A percentile compares a stretch with the other conserved stretches of the same genome.
Evolutionary conservation across 2,329 filamentous ascomycete genomes (phyloP).

Genomic region (Fusarium newnesense): DNA sequence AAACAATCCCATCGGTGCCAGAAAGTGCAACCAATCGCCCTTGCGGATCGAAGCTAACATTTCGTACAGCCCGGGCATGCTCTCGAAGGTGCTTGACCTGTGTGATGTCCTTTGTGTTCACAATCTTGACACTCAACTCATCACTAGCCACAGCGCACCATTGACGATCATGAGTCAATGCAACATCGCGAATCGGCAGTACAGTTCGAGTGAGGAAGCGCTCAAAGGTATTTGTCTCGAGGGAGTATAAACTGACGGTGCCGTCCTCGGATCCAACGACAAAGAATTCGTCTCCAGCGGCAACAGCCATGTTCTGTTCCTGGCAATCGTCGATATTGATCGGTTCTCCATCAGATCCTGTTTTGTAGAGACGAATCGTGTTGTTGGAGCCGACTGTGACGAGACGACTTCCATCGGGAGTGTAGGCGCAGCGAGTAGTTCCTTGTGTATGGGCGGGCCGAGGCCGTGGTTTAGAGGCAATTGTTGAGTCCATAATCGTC

Average conservation of each 20-base stretch:
- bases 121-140: constrained; percentile 89
- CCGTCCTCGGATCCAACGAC: constrained; percentile 93
- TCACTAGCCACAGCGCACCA: constrained; percentile 98
- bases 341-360: constrained; percentile 91
- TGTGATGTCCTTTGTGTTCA: constrained; percentile 82
- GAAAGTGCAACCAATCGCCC: constrained; percentile 82
- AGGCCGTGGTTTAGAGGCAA: constrained; percentile 62
- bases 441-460: constrained; percentile 85
- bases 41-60: constrained; percentile 86
- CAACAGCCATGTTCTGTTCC: constrained; percentile 85
- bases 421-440: constrained; percentile 88
- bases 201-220: constrained; percentile 84
- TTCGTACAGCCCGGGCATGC: constrained; percentile 88
- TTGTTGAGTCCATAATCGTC: constrained; percentile 48
- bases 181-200: constrained; percentile 87
- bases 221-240: constrained; percentile 78
- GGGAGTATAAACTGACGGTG: constrained; percentile 93
- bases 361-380: constrained; percentile 90
- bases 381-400: constrained; percentile 95
- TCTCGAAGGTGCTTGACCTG: constrained; percentile 83
- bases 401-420: constrained; percentile 84
- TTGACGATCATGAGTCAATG: constrained; percentile 80
- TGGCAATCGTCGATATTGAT: constrained; percentile 90
- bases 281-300: constrained; percentile 82
- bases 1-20: constrained; percentile 88